A percentile compares a stretch with the other conserved stretches of the same genome.
Evolutionary conservation across 768 basidiomycete species (phyloP).

Genomic region (Hygrophorus pudorinus): DNA sequence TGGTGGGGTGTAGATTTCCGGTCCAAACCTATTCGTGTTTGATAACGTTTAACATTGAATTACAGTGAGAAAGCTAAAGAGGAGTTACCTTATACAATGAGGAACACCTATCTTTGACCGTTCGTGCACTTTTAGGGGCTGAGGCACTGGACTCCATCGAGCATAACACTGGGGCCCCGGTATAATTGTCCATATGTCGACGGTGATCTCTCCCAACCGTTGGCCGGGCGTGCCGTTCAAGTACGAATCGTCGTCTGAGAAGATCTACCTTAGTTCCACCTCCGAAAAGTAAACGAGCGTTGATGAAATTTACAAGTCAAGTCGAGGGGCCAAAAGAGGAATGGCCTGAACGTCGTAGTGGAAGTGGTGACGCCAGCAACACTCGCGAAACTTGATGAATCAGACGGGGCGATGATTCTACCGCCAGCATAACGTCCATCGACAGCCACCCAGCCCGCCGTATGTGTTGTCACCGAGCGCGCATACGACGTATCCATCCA

Average conservation of each 20-base stretch:
- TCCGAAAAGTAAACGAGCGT: slow-evolving; percentile 5
- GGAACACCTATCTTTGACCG: slow-evolving; percentile 17
- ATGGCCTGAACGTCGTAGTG: too few species aligned
- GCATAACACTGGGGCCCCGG: slow-evolving; percentile 3
- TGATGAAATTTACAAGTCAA: slow-evolving; percentile 4
- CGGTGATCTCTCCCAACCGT: slow-evolving; percentile 5
- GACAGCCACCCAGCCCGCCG: neutral
- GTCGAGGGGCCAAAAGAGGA: neutral
- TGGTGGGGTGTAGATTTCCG: neutral
- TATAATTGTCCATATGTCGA: slow-evolving; percentile 6
- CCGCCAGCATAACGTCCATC: neutral
- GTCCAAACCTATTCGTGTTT: neutral
- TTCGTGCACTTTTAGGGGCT: slow-evolving; percentile 15
- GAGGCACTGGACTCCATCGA: neutral
- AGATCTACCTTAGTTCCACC: neutral
- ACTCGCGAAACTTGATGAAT: too few species aligned
- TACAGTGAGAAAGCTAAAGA: neutral
- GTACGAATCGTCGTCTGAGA: slow-evolving; percentile 8
- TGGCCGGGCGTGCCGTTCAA: neutral
- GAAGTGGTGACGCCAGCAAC: too few species aligned
- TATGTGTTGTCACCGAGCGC: neutral
- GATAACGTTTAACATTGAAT: neutral
- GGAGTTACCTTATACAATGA: slow-evolving; percentile 18
- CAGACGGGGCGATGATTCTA: too few species aligned
- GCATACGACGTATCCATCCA: neutral